phyloP scores from a whole-genome alignment of 768 basidiomycete genomes.

The Trametes meyenii region DNA sequence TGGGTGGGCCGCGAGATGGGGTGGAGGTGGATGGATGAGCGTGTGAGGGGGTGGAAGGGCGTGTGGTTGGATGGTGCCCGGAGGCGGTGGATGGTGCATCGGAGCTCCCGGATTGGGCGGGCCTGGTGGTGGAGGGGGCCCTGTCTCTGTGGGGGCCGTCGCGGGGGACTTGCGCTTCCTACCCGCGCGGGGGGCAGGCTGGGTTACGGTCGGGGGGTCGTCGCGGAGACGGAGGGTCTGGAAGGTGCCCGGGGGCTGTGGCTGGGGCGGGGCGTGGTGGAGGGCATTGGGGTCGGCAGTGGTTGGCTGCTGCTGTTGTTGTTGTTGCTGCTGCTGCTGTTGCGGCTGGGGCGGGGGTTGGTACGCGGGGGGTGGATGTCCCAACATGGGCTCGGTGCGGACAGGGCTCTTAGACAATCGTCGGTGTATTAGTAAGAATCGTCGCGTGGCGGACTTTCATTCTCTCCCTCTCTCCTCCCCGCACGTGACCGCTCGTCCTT shows the following conservation, averaged over 20 bases:
- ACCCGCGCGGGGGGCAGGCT: conserved; percentile 45
- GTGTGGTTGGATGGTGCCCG: conserved; percentile 37
- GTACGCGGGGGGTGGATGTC: conserved; percentile 35
- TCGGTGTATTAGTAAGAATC: conserved; percentile 39
- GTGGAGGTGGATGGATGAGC: conserved; percentile 34
- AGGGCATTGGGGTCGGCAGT: conserved; percentile 25
- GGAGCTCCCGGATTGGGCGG: conserved; percentile 39
- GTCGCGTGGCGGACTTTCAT: conserved; percentile 29
- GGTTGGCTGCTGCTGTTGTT: conserved; percentile 19
- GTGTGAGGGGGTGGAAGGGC: conserved; percentile 46
- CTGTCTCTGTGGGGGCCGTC: conserved; percentile 35
- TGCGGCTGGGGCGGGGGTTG: conserved; percentile 30
- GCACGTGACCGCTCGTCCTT: conserved; percentile 17
- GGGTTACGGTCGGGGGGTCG: conserved; percentile 44
- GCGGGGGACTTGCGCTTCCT: conserved; percentile 77
- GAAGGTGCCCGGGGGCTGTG: conserved; percentile 21
- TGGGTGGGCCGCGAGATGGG: conserved; percentile 30
- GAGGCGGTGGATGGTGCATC: conserved; percentile 46
- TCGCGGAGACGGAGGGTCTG: conserved; percentile 55
- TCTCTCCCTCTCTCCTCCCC: conserved; percentile 7
- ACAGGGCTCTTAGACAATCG: conserved; percentile 26
- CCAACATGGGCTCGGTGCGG: conserved; percentile 36
- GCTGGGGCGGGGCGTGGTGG: conserved; percentile 23
- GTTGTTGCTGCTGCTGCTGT: conserved; percentile 26
- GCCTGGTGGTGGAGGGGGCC: conserved; percentile 37